These are phyloP conservation scores for Salvia rosmarinus DNA, from an alignment of 257 asterid species.

Conservation along the genomic window DNA sequence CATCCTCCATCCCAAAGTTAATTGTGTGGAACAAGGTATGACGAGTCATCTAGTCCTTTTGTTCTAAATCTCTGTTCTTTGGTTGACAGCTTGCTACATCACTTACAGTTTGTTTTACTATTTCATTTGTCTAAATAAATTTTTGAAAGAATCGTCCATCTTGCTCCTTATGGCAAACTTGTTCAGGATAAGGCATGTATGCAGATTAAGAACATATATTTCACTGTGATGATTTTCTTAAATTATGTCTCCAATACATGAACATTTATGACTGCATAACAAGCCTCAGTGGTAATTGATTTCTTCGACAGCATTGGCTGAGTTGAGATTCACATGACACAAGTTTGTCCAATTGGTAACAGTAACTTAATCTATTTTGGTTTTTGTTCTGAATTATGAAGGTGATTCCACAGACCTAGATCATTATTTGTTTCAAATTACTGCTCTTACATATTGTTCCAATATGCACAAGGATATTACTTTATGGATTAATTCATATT, in stretches of 20 bases:
- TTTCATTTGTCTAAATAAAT: background rate
- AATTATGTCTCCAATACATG: background rate
- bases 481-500: conserved; percentile 28
- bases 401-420: conserved; percentile 11
- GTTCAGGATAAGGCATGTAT: conserved; percentile 23
- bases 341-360: conserved; percentile 1
- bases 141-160: background rate
- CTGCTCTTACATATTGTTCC: background rate
- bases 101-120: background rate
- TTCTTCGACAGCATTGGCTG: conserved; percentile 11
- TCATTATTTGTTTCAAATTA: conserved; percentile 18
- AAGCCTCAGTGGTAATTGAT: conserved; percentile 16
- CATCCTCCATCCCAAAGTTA: conserved; percentile 74
- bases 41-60: conserved; percentile 18
- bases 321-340: background rate
- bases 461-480: conserved; percentile 17
- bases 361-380: conserved; percentile 11
- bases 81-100: conserved; percentile 7
- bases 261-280: background rate
- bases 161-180: background rate
- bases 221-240: conserved; percentile 4
- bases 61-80: background rate
- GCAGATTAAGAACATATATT: background rate
- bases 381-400: background rate
- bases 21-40: conserved; percentile 95